Evolutionary conservation across 768 basidiomycete species (phyloP), one percentile per base, ranked within the genome.

Genomic region (Phylloporus sp.): DNA sequence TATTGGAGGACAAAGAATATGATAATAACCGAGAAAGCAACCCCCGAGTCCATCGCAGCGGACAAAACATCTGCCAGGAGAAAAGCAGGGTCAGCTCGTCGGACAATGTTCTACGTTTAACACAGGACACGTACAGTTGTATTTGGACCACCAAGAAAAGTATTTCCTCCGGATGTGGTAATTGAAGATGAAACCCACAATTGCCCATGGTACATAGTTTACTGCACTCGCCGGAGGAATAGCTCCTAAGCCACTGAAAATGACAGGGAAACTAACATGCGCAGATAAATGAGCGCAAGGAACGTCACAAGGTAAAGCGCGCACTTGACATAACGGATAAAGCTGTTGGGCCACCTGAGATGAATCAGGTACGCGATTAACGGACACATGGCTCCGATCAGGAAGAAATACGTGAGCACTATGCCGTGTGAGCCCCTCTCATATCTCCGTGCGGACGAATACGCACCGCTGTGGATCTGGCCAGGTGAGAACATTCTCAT

Each of bases 401-500:
- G 78, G 86, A 93, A 93, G 73, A 88, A 91, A 65, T 82, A 82
- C 3, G 77, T 61, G n/a, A 91, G 75, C 49, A 22, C 67, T 65
- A 23, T 32, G 10, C 46, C 34, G n/a, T 13, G 45, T 63, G 27
- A 39, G 46, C 8, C 20, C 28, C 3, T 23, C 38, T 1, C 18
- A 22, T 6, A 6, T 42, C 16, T 5, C 16, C 18, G 16, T n/a
- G 4, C 15, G n/a, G 24, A 42, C 2, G 23, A 32, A 26, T 10
- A 60, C 63, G 43, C 41, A 70, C 73, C 73, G 52, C 77, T 77
- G 67, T 85, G 86, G 16, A 82, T 71, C 62, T 81, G 78, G 12
- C 86, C 87, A 16, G 70, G 42, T 2, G 81, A 86, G 74, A 88
- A 91, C 62, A 83, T 77, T n/a, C 81, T 75, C 28, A 70, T 72